These are phyloP conservation scores for Triadica sebifera DNA, from an alignment of 345 rosid genomes.

Conservation along the genomic window DNA sequence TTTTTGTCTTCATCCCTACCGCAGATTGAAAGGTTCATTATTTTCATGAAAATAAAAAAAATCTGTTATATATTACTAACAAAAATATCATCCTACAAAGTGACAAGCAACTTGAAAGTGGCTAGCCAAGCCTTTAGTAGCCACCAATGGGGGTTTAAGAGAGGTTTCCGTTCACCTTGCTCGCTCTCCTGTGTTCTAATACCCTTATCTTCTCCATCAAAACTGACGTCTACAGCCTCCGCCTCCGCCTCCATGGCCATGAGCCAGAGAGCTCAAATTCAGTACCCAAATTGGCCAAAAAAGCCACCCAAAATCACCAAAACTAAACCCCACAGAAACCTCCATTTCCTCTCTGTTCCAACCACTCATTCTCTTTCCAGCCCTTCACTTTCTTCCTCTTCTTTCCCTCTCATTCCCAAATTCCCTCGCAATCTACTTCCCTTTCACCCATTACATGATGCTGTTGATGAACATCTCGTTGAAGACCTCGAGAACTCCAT, in stretches of 20 bases:
- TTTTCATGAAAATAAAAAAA: too few relatives aligned
- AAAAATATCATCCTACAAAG: not conserved
- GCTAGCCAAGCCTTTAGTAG: too few relatives aligned
- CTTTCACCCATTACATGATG: constrained; percentile 23
- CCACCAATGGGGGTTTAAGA: constrained; percentile 45
- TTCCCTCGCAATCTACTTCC: constrained; percentile 17
- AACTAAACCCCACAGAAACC: constrained; percentile 40
- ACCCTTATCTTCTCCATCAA: constrained; percentile 9
- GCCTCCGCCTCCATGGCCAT: constrained; percentile 29
- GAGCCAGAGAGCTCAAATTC: constrained; percentile 39
- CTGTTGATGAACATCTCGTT: constrained; percentile 23
- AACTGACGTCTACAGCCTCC: constrained; percentile 41
- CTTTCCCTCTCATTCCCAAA: constrained; percentile 35
- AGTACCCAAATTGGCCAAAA: constrained; percentile 34
- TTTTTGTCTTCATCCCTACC: too few relatives aligned
- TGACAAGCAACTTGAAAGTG: not conserved
- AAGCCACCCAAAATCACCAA: constrained; percentile 28
- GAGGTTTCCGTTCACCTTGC: constrained; percentile 30
- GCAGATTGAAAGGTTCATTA: too few relatives aligned
- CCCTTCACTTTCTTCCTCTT: constrained; percentile 34
- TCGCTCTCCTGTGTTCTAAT: not conserved
- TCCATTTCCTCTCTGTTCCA: constrained; percentile 31
- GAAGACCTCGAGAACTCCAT: constrained; percentile 38
- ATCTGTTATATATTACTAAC: not conserved
- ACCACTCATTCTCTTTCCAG: constrained; percentile 19